Evolutionary conservation across 805 yeast genomes (phyloP).

Genomic region (Hanseniaspora lindneri): DNA sequence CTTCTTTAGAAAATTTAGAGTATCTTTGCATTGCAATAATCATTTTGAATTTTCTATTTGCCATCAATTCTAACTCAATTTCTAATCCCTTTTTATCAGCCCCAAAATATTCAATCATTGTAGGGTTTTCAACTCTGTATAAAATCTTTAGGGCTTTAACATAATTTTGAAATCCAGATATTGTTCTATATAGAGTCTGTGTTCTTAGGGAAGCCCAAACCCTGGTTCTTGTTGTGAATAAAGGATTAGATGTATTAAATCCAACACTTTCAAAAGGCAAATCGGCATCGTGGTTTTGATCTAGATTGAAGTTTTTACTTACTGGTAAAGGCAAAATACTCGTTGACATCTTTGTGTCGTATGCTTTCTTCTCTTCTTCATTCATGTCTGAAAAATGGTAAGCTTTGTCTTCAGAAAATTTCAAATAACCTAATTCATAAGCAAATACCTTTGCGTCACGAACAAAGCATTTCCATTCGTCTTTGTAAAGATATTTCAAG

Average conservation of each 20-base stretch:
- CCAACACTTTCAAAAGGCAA: slow-evolving; percentile 64
- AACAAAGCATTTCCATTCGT: slow-evolving; percentile 75
- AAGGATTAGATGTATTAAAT: slow-evolving; percentile 53
- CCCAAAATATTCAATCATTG: slow-evolving; percentile 35
- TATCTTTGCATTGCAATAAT: slow-evolving; percentile 82
- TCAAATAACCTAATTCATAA: slow-evolving; percentile 38
- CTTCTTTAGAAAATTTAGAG: slow-evolving; percentile 51
- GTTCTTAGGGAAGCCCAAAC: slow-evolving; percentile 79
- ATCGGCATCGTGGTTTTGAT: slow-evolving; percentile 37
- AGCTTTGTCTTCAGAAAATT: too few species aligned
- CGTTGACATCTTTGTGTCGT: slow-evolving; percentile 1
- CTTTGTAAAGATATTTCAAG: slow-evolving; percentile 54
- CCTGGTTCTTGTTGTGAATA: slow-evolving; percentile 57
- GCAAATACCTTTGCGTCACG: slow-evolving; percentile 58
- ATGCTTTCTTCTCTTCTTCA: background rate
- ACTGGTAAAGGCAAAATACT: background rate
- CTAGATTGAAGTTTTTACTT: slow-evolving; percentile 19
- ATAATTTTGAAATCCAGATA: slow-evolving; percentile 76
- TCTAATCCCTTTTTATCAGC: slow-evolving; percentile 47
- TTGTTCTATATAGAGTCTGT: slow-evolving; percentile 73
- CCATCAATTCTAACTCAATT: slow-evolving; percentile 56
- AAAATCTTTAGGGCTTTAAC: slow-evolving; percentile 58
- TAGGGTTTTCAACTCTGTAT: slow-evolving; percentile 54
- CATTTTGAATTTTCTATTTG: slow-evolving; percentile 66
- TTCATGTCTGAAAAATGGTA: too few species aligned